Base-by-base conservation (phyloP, 176 grass and related monocot species). In the Typha latifolia region DNA sequence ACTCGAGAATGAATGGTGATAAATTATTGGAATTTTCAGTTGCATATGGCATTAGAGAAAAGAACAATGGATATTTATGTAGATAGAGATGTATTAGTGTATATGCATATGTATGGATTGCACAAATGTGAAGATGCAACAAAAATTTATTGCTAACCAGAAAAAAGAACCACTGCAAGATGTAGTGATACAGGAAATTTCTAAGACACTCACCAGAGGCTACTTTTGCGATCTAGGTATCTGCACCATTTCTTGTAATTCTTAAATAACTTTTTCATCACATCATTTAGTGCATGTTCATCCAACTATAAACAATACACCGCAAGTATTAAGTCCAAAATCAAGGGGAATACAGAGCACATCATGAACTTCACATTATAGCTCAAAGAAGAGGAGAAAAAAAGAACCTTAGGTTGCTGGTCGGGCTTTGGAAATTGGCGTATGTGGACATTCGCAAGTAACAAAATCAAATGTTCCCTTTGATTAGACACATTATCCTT, bases 191-290 rank as follows among this genome's bases (percentile, higher is more conserved):
- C 4, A 37, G 34, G 34, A 37, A 37, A 37, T 6, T 37, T 37
- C 34, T 7, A 37, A 37, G 56, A 62, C 59, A 48, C 32, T 82
- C 74, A 97, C 93, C 85, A 97, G 64, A 97, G 88, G 67, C 93
- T 97, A 68, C 88, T 89, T 76, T 78, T 92, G 43, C 85, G 93
- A 74, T 32, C 70, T 66, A 90, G 82, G 80, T 84, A 97, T 69
- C 82, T 81, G 78, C 93, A 97, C 93, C 93, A 97, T 69, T 76
- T 72, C 63, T 89, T 97, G 78, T 97, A 97, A 62, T 89, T 97
- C 66, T 97, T 97, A 67, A 97, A 97, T 47, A 97, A 77, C 49
- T 89, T 97, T 74, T 82, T 91, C 93, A 97, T 97, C 69, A 92
- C 88, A 10, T 70, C 68, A 70, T 86, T 62, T 63, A 97, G 67